Base-by-base conservation (phyloP, 208 protist species). In the Crithidia sp. region DNA sequence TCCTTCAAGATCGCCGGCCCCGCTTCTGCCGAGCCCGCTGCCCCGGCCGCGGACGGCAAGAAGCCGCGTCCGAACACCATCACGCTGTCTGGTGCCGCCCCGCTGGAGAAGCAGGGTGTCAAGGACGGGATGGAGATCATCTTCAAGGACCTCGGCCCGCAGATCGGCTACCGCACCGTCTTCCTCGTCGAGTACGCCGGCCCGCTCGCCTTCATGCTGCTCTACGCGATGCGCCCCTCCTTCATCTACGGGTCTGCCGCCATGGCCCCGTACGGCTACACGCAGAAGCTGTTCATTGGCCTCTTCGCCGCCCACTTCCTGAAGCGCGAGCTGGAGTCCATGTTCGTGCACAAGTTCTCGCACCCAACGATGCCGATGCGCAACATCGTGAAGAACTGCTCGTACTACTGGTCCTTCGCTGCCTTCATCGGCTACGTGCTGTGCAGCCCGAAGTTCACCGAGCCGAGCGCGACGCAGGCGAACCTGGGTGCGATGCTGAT, bases 311-410 rank as follows among this genome's bases (percentile, higher is more conserved):
- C 93, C 28, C 97, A 99, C 84, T 99, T 98, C 79, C 9, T 90
- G 5, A 98, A 98, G 81, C 91, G 97, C 43, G 86, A 97, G 66
- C 80, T 98, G 45, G 97, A 99, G 81, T 97, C 95, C 7, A 53
- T 97, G 44, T 98, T 98, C 67, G 92, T 99, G 44, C 97, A 99
- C 90, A 95, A 94, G 67, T 99, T 98, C 85, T 91, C 82, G 52
- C 89, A 90, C 75, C 84, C 84, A 13, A 98, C 97, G 58, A 98
- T 99, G 96, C 97, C 97, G 54, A 59, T 98, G 43, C 81, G 87
- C 63, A 98, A 99, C 83, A 85, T 98, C 58, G 89, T 98, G 78
- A 98, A 98, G 84, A 98, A 99, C 88, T 96, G 82, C 74, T 74
- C 85, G 58, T 98, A 99, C 84, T 99, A 99, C 87, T 98, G 95